Percentiles rank a stretch among this genome's conserved stretches.
Evolutionary conservation across 306 rosid species (phyloP).

Genomic region (Fragaria ananassa): DNA sequence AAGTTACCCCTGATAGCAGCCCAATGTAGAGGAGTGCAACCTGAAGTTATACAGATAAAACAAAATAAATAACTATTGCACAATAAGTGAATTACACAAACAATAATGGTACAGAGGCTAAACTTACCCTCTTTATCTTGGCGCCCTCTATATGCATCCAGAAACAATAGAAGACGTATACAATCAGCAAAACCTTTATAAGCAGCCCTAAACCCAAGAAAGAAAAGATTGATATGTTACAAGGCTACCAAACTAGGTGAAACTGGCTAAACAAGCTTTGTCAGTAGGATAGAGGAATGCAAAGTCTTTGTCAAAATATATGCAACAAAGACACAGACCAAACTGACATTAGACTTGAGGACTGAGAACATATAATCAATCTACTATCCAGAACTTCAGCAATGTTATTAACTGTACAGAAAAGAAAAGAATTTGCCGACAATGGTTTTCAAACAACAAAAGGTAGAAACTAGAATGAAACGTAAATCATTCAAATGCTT

Average conservation of each 20-base stretch:
- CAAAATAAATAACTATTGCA: conserved; percentile 2
- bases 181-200: conserved; percentile 97
- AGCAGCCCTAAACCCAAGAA: conserved; percentile 79
- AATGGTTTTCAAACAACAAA: background rate
- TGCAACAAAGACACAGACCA: background rate
- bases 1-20: conserved; percentile 94
- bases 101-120: conserved; percentile 6
- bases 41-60: conserved; percentile 41
- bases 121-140: conserved; percentile 93
- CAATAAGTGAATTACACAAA: conserved; percentile 11
- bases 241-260: background rate
- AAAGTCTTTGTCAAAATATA: background rate
- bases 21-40: conserved; percentile 98
- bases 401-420: background rate
- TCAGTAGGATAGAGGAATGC: background rate
- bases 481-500: background rate
- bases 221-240: background rate
- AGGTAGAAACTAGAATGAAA: background rate
- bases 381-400: background rate
- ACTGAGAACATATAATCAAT: background rate
- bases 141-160: conserved; percentile 83
- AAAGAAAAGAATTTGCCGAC: background rate
- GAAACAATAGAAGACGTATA: conserved; percentile 85
- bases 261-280: conserved; percentile 10
- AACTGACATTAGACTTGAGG: too few species aligned